A percentile compares a stretch with the other conserved stretches of the same genome.
Evolutionary conservation across 805 yeast genomes (phyloP).

Genomic region (Yamadazyma philogaea): DNA sequence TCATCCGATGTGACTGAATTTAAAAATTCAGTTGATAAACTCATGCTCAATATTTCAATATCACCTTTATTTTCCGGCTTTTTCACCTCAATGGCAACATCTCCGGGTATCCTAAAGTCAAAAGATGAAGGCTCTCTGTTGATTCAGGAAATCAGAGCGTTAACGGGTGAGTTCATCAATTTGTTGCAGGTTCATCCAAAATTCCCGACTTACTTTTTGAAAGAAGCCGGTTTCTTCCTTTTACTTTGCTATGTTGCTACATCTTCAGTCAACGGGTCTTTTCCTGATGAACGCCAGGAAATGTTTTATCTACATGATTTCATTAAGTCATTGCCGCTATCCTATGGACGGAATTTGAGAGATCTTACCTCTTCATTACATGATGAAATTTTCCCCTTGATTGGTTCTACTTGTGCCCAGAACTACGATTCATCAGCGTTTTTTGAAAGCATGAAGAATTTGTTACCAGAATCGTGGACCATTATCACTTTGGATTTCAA

Average conservation of each 20-base stretch:
- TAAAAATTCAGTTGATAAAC: background rate
- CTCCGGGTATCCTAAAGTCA: background rate
- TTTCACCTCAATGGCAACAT: background rate
- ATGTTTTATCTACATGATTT: slow-evolving; percentile 17
- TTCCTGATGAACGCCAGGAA: background rate
- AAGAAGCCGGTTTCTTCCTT: background rate
- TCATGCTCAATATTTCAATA: background rate
- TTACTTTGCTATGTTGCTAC: background rate
- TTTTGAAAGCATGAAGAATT: background rate
- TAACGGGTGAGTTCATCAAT: background rate
- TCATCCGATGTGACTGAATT: background rate
- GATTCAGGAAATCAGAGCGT: background rate
- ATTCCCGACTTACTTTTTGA: background rate
- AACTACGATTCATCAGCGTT: background rate
- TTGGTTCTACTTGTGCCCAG: slow-evolving; percentile 1
- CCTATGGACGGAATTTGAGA: slow-evolving; percentile 18
- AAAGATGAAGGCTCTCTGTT: background rate
- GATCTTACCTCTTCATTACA: background rate
- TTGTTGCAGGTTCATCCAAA: background rate
- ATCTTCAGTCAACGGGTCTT: background rate
- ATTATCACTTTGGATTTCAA: slow-evolving; percentile 63
- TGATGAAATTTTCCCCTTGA: slow-evolving; percentile 11
- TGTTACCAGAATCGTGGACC: slow-evolving; percentile 45
- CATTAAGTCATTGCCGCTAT: slow-evolving; percentile 19
- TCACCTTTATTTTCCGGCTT: background rate